These are phyloP conservation scores for Lodderomyces parapsilosis DNA, from an alignment of 1,139 yeast species.

Conservation along the genomic window DNA sequence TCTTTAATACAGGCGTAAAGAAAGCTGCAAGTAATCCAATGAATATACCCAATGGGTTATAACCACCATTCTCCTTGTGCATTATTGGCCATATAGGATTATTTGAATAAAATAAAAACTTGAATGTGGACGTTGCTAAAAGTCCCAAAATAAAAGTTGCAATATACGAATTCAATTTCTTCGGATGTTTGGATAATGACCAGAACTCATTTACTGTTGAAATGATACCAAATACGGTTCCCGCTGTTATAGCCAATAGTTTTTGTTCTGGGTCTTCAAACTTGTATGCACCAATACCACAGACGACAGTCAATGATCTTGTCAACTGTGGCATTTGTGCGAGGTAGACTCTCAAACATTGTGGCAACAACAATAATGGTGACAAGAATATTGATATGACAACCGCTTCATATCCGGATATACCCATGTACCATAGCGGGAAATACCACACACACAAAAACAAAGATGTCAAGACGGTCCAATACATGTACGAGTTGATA, in stretches of 20 bases:
- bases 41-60: conserved; percentile 68
- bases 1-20: conserved; percentile 35
- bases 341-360: conserved; percentile 46
- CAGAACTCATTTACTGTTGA: conserved; percentile 59
- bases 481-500: conserved; percentile 68
- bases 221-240: conserved; percentile 61
- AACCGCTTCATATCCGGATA: conserved; percentile 87
- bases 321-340: conserved; percentile 43
- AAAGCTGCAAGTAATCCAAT: conserved; percentile 67
- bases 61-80: conserved; percentile 85
- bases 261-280: conserved; percentile 67
- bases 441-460: conserved; percentile 93
- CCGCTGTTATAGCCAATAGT: conserved; percentile 63
- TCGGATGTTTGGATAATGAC: conserved; percentile 40
- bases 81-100: conserved; percentile 97
- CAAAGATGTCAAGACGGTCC: conserved; percentile 80
- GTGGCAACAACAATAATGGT: conserved; percentile 56
- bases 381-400: conserved; percentile 53
- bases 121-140: conserved; percentile 67
- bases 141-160: conserved; percentile 72
- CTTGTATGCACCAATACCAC: conserved; percentile 77
- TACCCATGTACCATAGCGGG: conserved; percentile 98
- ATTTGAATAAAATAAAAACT: conserved; percentile 75
- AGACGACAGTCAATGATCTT: conserved; percentile 55
- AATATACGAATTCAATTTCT: conserved; percentile 50